These are phyloP conservation scores for Meyerozyma athensensis DNA, from an alignment of 1,139 yeast genomes.

Conservation along the genomic window DNA sequence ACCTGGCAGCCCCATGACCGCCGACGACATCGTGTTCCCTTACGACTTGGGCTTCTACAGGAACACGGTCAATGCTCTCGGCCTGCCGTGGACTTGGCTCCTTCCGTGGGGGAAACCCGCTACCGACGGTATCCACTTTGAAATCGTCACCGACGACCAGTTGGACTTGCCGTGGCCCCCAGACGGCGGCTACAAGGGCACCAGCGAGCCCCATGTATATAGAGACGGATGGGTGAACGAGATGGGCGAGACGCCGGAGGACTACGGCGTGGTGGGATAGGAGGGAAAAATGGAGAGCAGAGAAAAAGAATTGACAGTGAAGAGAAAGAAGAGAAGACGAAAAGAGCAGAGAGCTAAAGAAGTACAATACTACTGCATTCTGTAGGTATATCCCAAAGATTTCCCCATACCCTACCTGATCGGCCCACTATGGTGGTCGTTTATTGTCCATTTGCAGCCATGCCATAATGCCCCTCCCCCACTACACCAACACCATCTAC, in stretches of 20 bases:
- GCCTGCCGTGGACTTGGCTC: conserved; percentile 62
- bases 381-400: too few relatives aligned
- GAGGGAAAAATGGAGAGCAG: background rate
- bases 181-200: conserved; percentile 59
- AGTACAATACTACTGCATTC: too few relatives aligned
- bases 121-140: conserved; percentile 43
- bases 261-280: conserved; percentile 68
- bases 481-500: too few relatives aligned
- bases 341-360: too few relatives aligned
- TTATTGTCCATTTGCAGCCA: too few relatives aligned
- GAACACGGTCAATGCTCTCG: conserved; percentile 49
- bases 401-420: too few relatives aligned
- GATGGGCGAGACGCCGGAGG: conserved; percentile 76
- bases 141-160: conserved; percentile 53
- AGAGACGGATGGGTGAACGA: conserved; percentile 56
- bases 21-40: conserved; percentile 69
- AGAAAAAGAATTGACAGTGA: too few relatives aligned
- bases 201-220: conserved; percentile 13
- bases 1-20: conserved; percentile 29
- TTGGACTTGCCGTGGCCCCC: conserved; percentile 83
- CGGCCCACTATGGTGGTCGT: too few relatives aligned
- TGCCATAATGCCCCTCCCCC: too few relatives aligned
- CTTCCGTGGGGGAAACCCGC: conserved; percentile 59
- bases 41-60: conserved; percentile 65
- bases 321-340: too few relatives aligned